Evolutionary conservation across 2,329 filamentous ascomycete genomes (phyloP), one percentile per base, ranked within the genome.

Genomic region (Biscogniauxia sp.): DNA sequence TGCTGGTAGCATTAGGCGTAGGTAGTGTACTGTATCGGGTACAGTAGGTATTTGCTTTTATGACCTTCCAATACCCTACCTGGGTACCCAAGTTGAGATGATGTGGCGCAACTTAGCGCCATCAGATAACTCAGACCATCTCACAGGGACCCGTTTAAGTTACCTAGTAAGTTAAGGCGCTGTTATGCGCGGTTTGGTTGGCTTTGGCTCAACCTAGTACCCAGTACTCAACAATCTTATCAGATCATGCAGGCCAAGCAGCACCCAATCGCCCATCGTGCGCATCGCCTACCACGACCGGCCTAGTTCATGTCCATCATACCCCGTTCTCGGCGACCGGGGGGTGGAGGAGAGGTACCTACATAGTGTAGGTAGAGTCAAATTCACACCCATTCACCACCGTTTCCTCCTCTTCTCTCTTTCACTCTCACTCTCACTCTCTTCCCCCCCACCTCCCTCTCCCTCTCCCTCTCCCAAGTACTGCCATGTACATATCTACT

Each of bases 221-320:
- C n/a, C 5, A 23, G 23, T 23, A 23, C 23, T 23, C 23, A 65
- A 68, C 68, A 67, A 73, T 72, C 71, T 73, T 73, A 73, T 72
- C 71, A 70, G 71, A 74, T 74, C 68, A 64, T 69, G 62, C 65
- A 64, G 58, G 66, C 66, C 66, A 69, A 69, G 66, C 45, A 56
- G 11, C 28, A 54, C 37, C 37, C 37, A 45, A n/a, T 50, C 53
- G 20, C n/a, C 45, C 45, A 51, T 53, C 49, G 32, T 32, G 28
- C 37, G 17, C 25, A 49, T 55, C 58, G 58, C 56, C 62, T 62
- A 63, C 63, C 62, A 59, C 53, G 57, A 58, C 54, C 26, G 41
- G 60, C 55, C 52, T 67, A 64, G 64, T 61, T 51, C 28, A 54
- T 62, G 32, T 51, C 20, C 41, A 59, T 49, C 41, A 41, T 19